These are phyloP conservation scores for Ricinus communis DNA, from an alignment of 345 rosid genomes.

Conservation along the genomic window DNA sequence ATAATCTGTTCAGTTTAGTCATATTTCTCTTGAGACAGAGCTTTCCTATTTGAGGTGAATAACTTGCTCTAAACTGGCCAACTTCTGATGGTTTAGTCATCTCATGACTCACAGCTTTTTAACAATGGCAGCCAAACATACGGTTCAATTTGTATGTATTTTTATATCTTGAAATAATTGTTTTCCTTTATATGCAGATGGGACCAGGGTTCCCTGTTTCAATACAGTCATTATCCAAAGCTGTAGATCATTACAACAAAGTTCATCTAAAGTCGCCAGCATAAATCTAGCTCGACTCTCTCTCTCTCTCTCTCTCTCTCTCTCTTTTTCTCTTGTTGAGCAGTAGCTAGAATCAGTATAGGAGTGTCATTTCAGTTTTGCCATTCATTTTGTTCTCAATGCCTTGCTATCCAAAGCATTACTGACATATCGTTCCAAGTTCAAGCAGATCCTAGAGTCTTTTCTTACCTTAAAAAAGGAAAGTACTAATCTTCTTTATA, in stretches of 20 bases:
- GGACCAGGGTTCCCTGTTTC: conserved; percentile 80
- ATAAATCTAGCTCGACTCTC: background rate
- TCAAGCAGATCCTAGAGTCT: background rate
- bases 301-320: background rate
- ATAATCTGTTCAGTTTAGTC: background rate
- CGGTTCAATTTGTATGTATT: background rate
- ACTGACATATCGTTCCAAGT: background rate
- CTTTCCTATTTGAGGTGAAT: background rate
- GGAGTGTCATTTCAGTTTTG: background rate
- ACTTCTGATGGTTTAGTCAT: background rate
- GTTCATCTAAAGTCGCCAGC: conserved; percentile 38
- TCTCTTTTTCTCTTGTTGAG: background rate
- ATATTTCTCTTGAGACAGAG: background rate
- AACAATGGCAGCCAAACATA: background rate
- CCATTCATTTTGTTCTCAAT: background rate
- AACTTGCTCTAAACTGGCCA: background rate
- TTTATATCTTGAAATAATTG: background rate
- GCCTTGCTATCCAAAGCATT: background rate
- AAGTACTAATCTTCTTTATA: background rate
- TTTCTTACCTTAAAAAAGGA: background rate
- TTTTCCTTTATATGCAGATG: conserved; percentile 57
- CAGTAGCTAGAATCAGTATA: background rate
- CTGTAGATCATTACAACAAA: conserved; percentile 75
- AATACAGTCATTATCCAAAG: conserved; percentile 90
- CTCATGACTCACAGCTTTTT: background rate